These are phyloP conservation scores for Gastrolobium bilobum DNA, from an alignment of 306 rosid species.

Conservation along the genomic window DNA sequence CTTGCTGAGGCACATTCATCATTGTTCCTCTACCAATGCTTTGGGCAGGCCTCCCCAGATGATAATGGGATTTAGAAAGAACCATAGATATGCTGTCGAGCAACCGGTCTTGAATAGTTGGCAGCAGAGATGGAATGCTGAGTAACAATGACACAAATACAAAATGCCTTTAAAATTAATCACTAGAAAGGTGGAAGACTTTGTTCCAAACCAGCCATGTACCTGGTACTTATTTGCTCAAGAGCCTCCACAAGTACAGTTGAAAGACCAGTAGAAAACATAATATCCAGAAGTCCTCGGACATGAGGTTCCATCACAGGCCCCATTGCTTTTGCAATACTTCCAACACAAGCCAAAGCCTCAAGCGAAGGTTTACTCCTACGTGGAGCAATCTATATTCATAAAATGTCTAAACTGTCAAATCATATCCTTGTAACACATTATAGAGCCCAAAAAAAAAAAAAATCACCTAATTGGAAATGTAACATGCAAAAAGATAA, in stretches of 20 bases:
- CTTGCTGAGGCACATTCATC: constrained; percentile 70
- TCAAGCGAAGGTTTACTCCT: constrained; percentile 94
- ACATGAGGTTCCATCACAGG: constrained; percentile 88
- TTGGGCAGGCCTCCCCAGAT: constrained; percentile 69
- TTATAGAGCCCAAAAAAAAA: constrained; percentile 30
- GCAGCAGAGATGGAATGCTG: constrained; percentile 91
- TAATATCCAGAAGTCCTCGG: constrained; percentile 89
- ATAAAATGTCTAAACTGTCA: constrained; percentile 48
- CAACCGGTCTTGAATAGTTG: constrained; percentile 92
- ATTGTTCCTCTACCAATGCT: constrained; percentile 69
- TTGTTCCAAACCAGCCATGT: constrained; percentile 29
- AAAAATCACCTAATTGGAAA: constrained; percentile 38
- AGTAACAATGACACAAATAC: constrained; percentile 40
- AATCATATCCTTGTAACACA: constrained; percentile 43
- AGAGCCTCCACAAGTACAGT: constrained; percentile 90
- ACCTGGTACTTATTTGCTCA: constrained; percentile 86
- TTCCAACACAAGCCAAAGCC: constrained; percentile 99
- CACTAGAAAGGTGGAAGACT: constrained; percentile 33
- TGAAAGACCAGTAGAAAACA: constrained; percentile 95
- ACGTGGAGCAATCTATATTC: constrained; percentile 94
- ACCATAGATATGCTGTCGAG: constrained; percentile 92
- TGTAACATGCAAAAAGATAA: constrained; percentile 30
- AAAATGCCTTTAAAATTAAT: constrained; percentile 30
- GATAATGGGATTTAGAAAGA: constrained; percentile 86
- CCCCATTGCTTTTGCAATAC: constrained; percentile 98